Conservation (phyloP, 495 filamentous ascomycete genomes). For the Daldinia childiae region DNA sequence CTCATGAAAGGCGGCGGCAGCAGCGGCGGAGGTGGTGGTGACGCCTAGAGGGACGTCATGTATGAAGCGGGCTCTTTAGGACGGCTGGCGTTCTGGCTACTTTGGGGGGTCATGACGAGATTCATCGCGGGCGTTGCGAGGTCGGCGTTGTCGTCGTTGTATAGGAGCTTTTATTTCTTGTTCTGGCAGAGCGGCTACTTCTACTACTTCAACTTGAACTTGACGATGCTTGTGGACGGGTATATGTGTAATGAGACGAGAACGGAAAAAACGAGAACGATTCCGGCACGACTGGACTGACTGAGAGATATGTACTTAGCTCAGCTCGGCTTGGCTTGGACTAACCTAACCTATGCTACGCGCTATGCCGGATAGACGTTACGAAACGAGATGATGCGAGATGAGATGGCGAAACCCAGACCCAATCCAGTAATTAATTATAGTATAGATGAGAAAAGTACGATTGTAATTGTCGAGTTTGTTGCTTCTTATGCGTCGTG, state of each 20-base stretch:
- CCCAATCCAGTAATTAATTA: conserved; percentile 1
- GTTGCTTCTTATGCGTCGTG: not conserved
- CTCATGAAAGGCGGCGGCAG: conserved; percentile 55
- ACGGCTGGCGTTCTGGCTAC: conserved; percentile 41
- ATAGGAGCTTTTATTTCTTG: not conserved
- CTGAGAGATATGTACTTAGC: not conserved
- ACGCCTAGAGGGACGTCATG: conserved; percentile 46
- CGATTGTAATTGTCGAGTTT: conserved; percentile 2
- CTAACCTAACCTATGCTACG: not conserved
- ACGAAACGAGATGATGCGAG: not conserved
- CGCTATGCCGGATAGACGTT: not conserved
- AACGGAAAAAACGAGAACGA: not conserved
- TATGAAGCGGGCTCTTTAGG: conserved; percentile 27
- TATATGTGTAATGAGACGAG: conserved; percentile 6
- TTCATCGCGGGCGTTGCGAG: conserved; percentile 18
- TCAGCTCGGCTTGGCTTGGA: not conserved
- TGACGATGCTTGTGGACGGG: not conserved
- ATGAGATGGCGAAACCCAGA: not conserved
- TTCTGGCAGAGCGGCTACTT: conserved; percentile 1
- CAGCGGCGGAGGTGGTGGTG: conserved; percentile 15
- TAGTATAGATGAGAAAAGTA: conserved; percentile 6
- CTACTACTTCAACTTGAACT: not conserved
- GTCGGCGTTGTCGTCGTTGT: conserved; percentile 9
- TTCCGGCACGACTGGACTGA: not conserved
- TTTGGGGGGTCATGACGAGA: conserved; percentile 35